These are phyloP conservation scores for Dryas integrifolia DNA, from an alignment of 331 rosid species.

Conservation along the genomic window DNA sequence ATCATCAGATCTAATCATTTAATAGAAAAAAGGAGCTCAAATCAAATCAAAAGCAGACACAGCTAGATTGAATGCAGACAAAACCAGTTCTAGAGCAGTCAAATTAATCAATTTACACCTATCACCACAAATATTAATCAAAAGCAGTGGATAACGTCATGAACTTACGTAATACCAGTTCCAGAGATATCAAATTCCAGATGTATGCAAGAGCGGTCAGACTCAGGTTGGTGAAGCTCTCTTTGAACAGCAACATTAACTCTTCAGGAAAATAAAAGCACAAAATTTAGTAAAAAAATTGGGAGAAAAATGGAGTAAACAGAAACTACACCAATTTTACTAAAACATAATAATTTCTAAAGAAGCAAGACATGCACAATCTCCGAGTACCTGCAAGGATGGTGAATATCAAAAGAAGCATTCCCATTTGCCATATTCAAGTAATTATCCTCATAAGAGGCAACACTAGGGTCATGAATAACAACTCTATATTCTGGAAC, in stretches of 20 bases:
- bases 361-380: slow-evolving; percentile 20
- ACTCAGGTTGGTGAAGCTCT: slow-evolving; percentile 78
- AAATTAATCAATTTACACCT: not conserved
- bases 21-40: not conserved
- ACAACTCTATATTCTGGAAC: slow-evolving; percentile 72
- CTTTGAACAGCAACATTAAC: slow-evolving; percentile 66
- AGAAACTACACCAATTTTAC: slow-evolving; percentile 3
- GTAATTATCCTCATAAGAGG: slow-evolving; percentile 36
- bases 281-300: not conserved
- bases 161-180: slow-evolving; percentile 67
- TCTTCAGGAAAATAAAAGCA: slow-evolving; percentile 43
- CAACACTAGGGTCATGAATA: slow-evolving; percentile 48
- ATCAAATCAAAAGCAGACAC: too few relatives aligned
- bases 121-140: not conserved
- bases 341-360: slow-evolving; percentile 11
- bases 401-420: slow-evolving; percentile 63
- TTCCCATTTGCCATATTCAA: slow-evolving; percentile 56
- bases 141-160: not conserved
- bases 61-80: too few relatives aligned
- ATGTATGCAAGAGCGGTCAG: slow-evolving; percentile 91
- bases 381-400: slow-evolving; percentile 75
- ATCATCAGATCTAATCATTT: not conserved
- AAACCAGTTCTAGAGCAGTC: not conserved
- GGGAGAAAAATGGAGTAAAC: not conserved
- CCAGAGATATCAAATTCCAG: slow-evolving; percentile 78